A percentile compares a stretch with the other conserved stretches of the same genome.
Evolutionary conservation across 768 basidiomycete genomes (phyloP).

Genomic region (Agaricus bisporus): DNA sequence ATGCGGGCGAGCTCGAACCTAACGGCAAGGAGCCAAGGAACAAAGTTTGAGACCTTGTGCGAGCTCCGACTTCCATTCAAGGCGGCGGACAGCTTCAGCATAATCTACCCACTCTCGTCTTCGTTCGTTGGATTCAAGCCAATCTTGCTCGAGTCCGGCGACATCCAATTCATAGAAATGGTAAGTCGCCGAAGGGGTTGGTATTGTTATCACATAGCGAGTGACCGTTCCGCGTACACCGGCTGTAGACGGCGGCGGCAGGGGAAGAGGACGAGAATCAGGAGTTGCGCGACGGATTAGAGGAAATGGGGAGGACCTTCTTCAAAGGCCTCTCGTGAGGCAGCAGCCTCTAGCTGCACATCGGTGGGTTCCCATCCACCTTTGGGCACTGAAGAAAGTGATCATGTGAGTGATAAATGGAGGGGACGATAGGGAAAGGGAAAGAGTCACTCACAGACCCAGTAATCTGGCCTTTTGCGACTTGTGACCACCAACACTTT

Average conservation of each 20-base stretch:
- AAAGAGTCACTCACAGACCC: slow-evolving; percentile 79
- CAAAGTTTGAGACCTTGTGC: slow-evolving; percentile 69
- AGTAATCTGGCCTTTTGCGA: slow-evolving; percentile 71
- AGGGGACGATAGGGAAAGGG: background rate
- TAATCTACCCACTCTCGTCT: slow-evolving; percentile 86
- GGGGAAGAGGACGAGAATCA: slow-evolving; percentile 46
- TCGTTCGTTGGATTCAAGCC: slow-evolving; percentile 78
- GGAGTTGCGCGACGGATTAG: slow-evolving; percentile 65
- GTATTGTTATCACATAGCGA: slow-evolving; percentile 79
- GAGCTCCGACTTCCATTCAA: slow-evolving; percentile 85
- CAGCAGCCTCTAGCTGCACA: slow-evolving; percentile 78
- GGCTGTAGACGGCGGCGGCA: slow-evolving; percentile 42
- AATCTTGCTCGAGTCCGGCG: slow-evolving; percentile 65
- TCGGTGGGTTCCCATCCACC: slow-evolving; percentile 87
- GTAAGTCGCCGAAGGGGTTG: slow-evolving; percentile 73
- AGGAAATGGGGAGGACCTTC: slow-evolving; percentile 90
- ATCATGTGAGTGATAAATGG: slow-evolving; percentile 1
- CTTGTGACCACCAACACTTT: slow-evolving; percentile 83
- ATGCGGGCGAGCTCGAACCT: slow-evolving; percentile 4
- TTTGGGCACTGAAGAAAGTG: slow-evolving; percentile 64
- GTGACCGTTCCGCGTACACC: slow-evolving; percentile 85
- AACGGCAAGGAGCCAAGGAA: slow-evolving; percentile 44
- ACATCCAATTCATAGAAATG: slow-evolving; percentile 92
- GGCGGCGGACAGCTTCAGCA: slow-evolving; percentile 65
- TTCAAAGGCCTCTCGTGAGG: slow-evolving; percentile 89